Base-by-base conservation (phyloP, 1,284 basidiomycete species). In the Puccinia triticina region DNA sequence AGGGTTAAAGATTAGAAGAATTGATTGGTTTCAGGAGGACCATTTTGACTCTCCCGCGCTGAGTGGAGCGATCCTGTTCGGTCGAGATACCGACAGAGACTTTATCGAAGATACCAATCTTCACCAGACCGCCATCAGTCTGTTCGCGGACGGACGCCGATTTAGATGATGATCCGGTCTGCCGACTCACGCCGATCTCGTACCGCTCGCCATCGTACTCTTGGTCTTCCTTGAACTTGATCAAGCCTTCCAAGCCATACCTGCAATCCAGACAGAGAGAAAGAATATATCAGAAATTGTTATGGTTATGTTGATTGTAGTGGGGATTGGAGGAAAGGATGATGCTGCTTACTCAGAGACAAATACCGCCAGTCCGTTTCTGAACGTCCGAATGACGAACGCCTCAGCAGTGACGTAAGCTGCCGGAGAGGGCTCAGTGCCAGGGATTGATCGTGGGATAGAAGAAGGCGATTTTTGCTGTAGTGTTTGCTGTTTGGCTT, bases 351-450 rank as follows among this genome's bases (percentile, higher is more conserved):
- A 98, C 95, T 93, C 92, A 75, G 92, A 94, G 55, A 99, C 95
- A 86, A 97, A 99, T 21, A 99, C 96, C 12, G 94, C 93, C 12
- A 99, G 87, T 0, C 97, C 97, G 87, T 99, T 99, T 83, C 93
- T 90, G 88, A 99, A 99, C 1, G 93, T 92, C 78, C 96, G 89
- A 84, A 99, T 97, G 32, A 99, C 94, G 86, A 95, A 99, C 0
- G 96, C 96, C 53, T 84, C 80, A 21, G 85, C 86, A 1, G 79
- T 77, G 80, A 87, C 80, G 79, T 82, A 84, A 43, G 26, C 69
- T 29, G 61, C 72, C 8, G 32, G 61, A 46, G 43, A 26, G 67
- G 21, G 32, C 11, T 72, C 11, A 18, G 12, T 12, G 16, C 18
- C 32, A 14, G 46, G 4, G n/a, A 32, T 23, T 43, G 37, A 0